A percentile compares a stretch with the other conserved stretches of the same genome.
These are phyloP conservation scores for Podospora appendiculata DNA, from an alignment of 495 filamentous ascomycete genomes.

Conservation along the genomic window DNA sequence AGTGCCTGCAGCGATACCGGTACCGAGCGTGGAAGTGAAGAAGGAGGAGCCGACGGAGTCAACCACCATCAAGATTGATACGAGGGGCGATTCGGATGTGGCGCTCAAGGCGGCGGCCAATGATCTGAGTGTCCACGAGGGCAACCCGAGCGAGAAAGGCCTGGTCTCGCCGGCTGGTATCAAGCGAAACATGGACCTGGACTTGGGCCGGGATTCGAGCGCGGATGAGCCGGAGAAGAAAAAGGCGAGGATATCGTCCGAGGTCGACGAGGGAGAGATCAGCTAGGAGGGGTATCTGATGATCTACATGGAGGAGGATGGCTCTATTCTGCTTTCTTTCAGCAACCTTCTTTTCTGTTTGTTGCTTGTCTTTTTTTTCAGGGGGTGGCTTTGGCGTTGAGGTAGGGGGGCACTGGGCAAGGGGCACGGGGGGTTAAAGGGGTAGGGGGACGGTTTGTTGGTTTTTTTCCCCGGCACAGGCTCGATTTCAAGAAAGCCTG, in stretches of 20 bases:
- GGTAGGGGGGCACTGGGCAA: too few relatives aligned
- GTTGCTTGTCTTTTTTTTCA: too few relatives aligned
- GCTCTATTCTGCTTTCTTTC: background rate
- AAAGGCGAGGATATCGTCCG: background rate
- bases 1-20: background rate
- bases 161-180: conserved; percentile 15
- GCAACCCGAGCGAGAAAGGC: background rate
- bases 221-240: background rate
- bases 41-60: background rate
- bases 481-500: too few relatives aligned
- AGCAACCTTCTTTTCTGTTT: background rate
- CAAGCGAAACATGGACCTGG: conserved; percentile 26
- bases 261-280: background rate
- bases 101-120: conserved; percentile 41
- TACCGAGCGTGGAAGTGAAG: too few relatives aligned
- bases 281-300: background rate
- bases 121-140: conserved; percentile 29
- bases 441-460: too few relatives aligned
- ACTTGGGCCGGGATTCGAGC: conserved; percentile 7
- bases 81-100: conserved; percentile 35
- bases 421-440: too few relatives aligned
- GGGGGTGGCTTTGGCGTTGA: too few relatives aligned
- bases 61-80: background rate
- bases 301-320: background rate
- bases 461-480: too few relatives aligned